Conservation (phyloP, 345 rosid genomes). For the Pugionium dolabratum region DNA sequence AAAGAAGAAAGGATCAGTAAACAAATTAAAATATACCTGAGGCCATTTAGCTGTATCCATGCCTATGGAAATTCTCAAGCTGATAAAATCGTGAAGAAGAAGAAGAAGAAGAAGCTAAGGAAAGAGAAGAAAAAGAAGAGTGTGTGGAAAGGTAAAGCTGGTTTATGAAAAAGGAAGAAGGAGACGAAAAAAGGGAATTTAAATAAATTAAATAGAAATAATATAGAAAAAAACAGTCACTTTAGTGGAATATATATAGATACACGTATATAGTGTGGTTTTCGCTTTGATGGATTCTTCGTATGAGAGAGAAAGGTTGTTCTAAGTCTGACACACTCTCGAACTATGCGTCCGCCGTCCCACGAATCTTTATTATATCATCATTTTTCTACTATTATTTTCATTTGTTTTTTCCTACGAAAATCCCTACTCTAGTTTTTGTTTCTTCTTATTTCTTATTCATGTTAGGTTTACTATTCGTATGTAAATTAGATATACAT, state of each 20-base stretch:
- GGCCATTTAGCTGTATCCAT: slow-evolving; percentile 98
- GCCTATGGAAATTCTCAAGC: slow-evolving; percentile 36
- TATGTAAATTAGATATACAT: too few species aligned
- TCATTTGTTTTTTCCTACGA: background rate
- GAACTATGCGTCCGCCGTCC: slow-evolving; percentile 35
- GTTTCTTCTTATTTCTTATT: too few species aligned
- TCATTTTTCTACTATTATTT: background rate
- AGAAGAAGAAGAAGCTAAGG: too few species aligned
- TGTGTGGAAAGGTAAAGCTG: slow-evolving; percentile 37
- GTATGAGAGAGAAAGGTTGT: slow-evolving; percentile 29
- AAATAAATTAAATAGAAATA: too few species aligned
- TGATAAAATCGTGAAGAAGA: slow-evolving; percentile 26
- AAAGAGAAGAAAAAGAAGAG: background rate
- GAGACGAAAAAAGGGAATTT: slow-evolving; percentile 35
- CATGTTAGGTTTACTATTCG: too few species aligned
- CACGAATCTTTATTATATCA: slow-evolving; percentile 27
- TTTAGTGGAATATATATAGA: background rate
- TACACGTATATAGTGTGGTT: slow-evolving; percentile 13
- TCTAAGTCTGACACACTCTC: slow-evolving; percentile 33
- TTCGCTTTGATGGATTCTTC: slow-evolving; percentile 30
- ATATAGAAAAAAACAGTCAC: background rate
- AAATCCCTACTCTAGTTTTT: too few species aligned
- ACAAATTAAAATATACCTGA: slow-evolving; percentile 52
- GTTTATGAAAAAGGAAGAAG: slow-evolving; percentile 30
- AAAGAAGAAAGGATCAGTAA: background rate